phyloP scores from a whole-genome alignment of 768 basidiomycete genomes.

The Podaxis sp. region DNA sequence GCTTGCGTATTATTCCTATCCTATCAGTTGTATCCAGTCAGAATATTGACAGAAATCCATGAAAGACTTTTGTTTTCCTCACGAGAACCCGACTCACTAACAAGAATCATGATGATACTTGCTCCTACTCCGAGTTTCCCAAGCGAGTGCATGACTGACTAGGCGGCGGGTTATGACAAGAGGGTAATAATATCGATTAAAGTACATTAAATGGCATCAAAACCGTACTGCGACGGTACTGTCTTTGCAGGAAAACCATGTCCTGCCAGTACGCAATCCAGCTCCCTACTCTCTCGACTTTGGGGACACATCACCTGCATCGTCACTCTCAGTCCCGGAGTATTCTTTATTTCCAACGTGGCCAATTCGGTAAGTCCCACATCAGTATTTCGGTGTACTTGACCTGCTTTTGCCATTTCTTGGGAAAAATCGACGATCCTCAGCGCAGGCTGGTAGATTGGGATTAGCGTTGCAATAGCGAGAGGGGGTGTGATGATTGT shows the following conservation, averaged over 20 bases:
- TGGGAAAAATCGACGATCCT: conserved; percentile 35
- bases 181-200: too few species aligned
- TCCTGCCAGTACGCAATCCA: conserved; percentile 41
- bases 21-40: background rate
- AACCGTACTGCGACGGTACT: too few species aligned
- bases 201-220: too few species aligned
- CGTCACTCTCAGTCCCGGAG: conserved; percentile 29
- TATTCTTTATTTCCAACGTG: conserved; percentile 26
- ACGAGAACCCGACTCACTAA: too few species aligned
- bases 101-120: too few species aligned
- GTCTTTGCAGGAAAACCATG: conserved; percentile 19
- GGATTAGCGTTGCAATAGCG: background rate
- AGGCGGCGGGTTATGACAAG: too few species aligned
- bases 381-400: conserved; percentile 2
- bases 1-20: too few species aligned
- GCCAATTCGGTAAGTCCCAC: conserved; percentile 24
- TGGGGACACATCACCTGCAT: conserved; percentile 29
- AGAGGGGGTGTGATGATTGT: background rate
- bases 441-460: conserved; percentile 28
- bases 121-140: too few species aligned
- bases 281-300: conserved; percentile 21
- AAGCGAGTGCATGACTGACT: too few species aligned
- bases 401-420: conserved; percentile 17
- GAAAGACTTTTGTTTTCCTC: too few species aligned
- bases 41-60: too few species aligned